Conservation (phyloP, 176 grass and related monocot species). For the Phoenix roebelenii region DNA sequence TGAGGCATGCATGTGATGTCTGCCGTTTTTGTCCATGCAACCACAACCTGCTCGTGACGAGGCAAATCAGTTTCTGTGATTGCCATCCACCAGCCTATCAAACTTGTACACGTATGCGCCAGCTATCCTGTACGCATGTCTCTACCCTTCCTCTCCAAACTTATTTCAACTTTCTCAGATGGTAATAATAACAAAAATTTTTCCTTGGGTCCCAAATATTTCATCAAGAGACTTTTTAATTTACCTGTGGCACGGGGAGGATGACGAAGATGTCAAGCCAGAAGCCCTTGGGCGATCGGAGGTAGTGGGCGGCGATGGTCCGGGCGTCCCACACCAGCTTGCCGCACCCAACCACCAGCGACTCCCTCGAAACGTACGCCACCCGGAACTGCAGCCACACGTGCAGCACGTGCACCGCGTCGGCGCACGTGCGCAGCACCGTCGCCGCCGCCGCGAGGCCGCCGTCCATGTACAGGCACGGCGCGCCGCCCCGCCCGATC, state of each 20-base stretch:
- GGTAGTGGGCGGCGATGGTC: conserved; percentile 70
- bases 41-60: too few relatives aligned
- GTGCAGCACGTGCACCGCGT: conserved; percentile 56
- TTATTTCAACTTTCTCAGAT: too few relatives aligned
- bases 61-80: too few relatives aligned
- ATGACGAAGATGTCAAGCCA: conserved; percentile 92
- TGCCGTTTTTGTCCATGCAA: too few relatives aligned
- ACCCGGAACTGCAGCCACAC: conserved; percentile 83
- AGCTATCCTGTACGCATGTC: too few relatives aligned
- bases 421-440: conserved; percentile 55
- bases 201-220: too few relatives aligned
- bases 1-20: too few relatives aligned
- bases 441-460: conserved; percentile 46
- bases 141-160: too few relatives aligned
- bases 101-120: too few relatives aligned
- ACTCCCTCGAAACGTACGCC: conserved; percentile 90
- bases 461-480: conserved; percentile 53
- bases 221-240: too few relatives aligned
- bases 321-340: conserved; percentile 94
- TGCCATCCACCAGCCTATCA: too few relatives aligned
- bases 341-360: conserved; percentile 83
- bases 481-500: conserved; percentile 30
- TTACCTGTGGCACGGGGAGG: conserved; percentile 83
- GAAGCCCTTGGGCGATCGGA: conserved; percentile 49
- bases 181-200: too few relatives aligned